Conservation (phyloP, 1,139 yeast species). For the Lodderomyces orthopsilosis region DNA sequence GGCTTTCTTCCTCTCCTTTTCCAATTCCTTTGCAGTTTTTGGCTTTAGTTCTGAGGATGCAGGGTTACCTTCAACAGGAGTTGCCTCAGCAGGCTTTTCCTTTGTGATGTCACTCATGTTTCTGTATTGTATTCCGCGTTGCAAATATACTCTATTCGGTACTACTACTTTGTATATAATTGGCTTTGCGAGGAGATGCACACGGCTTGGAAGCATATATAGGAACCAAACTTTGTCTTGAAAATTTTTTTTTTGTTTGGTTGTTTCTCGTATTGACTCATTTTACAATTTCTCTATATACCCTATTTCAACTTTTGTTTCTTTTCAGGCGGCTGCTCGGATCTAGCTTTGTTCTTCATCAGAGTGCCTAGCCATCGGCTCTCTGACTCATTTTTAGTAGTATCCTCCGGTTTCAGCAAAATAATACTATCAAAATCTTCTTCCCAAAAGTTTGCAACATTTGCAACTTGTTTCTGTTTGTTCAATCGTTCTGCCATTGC, state of each 20-base stretch:
- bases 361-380: not conserved
- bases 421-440: conserved; percentile 18
- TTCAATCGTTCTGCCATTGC: conserved; percentile 47
- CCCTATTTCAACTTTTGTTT: not conserved
- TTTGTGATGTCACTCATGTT: conserved; percentile 12
- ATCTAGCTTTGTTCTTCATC: not conserved
- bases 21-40: conserved; percentile 75
- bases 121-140: not conserved
- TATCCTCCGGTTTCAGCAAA: conserved; percentile 10
- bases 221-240: not conserved
- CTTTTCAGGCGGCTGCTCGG: not conserved
- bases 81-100: conserved; percentile 7
- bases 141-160: not conserved
- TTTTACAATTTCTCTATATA: not conserved
- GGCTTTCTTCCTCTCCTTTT: conserved; percentile 94
- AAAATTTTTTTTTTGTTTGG: not conserved
- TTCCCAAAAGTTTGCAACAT: conserved; percentile 11
- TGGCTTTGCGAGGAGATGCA: not conserved
- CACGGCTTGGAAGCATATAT: conserved; percentile 3
- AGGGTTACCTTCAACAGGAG: conserved; percentile 11
- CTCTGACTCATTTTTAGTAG: conserved; percentile 3
- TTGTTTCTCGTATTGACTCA: not conserved
- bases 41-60: conserved; percentile 22
- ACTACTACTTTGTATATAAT: not conserved
- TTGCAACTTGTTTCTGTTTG: conserved; percentile 11